Percentiles rank a stretch among this genome's conserved stretches.
Conservation (phyloP, 805 yeast species). For the Soucietia sequanensis region DNA sequence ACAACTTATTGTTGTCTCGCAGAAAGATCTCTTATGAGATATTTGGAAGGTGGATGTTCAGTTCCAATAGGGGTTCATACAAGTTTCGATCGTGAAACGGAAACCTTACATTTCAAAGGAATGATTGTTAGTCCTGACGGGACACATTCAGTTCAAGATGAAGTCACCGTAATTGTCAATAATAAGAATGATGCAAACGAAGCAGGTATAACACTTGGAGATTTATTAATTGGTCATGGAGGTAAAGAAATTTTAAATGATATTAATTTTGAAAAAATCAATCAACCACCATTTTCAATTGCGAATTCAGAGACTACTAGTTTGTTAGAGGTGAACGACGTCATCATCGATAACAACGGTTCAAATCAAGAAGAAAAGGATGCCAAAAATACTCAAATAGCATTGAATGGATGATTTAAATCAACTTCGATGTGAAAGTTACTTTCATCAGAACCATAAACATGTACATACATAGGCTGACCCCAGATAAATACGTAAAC, state of each 20-base stretch:
- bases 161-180: constrained; percentile 35
- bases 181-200: constrained; percentile 59
- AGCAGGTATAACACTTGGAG: constrained; percentile 72
- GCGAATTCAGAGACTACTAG: no score
- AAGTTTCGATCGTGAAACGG: constrained; percentile 43
- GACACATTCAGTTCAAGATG: constrained; percentile 59
- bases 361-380: no score
- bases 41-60: constrained; percentile 96
- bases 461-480: no score
- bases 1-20: constrained; percentile 79
- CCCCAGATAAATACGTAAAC: no score
- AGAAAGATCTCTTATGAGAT: constrained; percentile 82
- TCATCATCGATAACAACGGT: no score
- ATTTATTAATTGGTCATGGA: constrained; percentile 65
- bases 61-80: constrained; percentile 93
- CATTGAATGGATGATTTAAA: no score
- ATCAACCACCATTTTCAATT: constrained; percentile 28
- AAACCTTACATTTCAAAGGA: constrained; percentile 56
- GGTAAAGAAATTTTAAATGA: constrained; percentile 80
- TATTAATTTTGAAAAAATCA: constrained; percentile 69
- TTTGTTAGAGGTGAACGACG: no score
- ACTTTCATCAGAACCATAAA: no score
- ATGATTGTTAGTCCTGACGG: constrained; percentile 89
- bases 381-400: no score
- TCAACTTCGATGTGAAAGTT: no score